Conservation (phyloP, 108 stramenopile species). For the Epipyxis sp. region DNA sequence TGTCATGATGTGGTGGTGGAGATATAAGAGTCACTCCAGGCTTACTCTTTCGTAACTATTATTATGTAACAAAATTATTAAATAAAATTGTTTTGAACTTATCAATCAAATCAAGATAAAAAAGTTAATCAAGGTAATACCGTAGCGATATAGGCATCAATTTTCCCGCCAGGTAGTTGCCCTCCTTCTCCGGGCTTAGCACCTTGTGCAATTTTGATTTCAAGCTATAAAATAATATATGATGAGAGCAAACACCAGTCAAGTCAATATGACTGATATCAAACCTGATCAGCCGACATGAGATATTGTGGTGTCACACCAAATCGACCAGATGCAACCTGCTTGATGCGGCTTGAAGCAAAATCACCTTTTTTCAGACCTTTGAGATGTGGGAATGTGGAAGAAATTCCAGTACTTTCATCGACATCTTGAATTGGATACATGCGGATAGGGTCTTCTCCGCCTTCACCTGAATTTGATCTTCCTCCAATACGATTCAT, state of each 20-base stretch:
- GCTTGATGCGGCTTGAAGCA: slow-evolving; percentile 48
- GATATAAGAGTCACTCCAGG: slow-evolving; percentile 50
- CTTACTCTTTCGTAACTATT: slow-evolving; percentile 40
- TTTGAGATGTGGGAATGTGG: slow-evolving; percentile 47
- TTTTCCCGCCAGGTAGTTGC: slow-evolving; percentile 35
- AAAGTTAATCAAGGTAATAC: too few species aligned
- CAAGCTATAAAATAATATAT: slow-evolving; percentile 6
- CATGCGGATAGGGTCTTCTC: slow-evolving; percentile 49
- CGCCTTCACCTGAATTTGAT: slow-evolving; percentile 50
- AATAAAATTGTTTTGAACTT: too few species aligned
- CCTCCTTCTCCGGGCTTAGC: slow-evolving; percentile 54
- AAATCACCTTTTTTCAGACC: slow-evolving; percentile 47
- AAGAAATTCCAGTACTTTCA: slow-evolving; percentile 31
- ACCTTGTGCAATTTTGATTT: slow-evolving; percentile 52
- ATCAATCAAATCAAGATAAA: too few species aligned
- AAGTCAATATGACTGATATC: background rate
- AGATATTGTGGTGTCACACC: slow-evolving; percentile 55
- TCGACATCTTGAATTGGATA: slow-evolving; percentile 43
- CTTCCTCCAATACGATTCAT: slow-evolving; percentile 50
- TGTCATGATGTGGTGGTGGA: slow-evolving; percentile 53
- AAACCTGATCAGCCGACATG: slow-evolving; percentile 44
- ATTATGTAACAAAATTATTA: too few species aligned
- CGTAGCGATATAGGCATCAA: slow-evolving; percentile 13
- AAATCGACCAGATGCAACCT: slow-evolving; percentile 53
- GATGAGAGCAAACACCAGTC: background rate